phyloP scores from a whole-genome alignment of 768 basidiomycete genomes.

The Suillus clintonianus region DNA sequence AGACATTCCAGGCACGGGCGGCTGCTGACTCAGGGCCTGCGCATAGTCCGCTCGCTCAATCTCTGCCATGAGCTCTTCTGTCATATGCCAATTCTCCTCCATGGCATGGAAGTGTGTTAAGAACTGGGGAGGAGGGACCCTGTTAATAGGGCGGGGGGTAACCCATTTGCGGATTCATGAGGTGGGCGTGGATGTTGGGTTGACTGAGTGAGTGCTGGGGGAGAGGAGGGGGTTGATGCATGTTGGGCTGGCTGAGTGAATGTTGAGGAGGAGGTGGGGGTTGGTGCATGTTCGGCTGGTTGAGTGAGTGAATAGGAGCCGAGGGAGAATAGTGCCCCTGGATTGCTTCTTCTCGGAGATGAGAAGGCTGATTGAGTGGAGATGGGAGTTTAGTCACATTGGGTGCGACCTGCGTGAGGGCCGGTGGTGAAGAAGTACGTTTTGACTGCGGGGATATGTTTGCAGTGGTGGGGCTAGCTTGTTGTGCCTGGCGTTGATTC shows the following conservation, averaged over 20 bases:
- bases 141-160: conserved; percentile 70
- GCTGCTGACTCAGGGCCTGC: conserved; percentile 51
- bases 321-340: conserved; percentile 50
- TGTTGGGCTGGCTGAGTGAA: conserved; percentile 29
- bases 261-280: conserved; percentile 37
- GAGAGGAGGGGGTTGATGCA: conserved; percentile 39
- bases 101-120: conserved; percentile 53
- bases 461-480: conserved; percentile 36
- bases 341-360: conserved; percentile 28
- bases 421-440: conserved; percentile 34
- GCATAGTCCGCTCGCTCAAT: conserved; percentile 73
- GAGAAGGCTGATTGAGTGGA: conserved; percentile 26
- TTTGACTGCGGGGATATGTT: conserved; percentile 36
- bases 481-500: conserved; percentile 39
- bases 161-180: conserved; percentile 40
- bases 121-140: conserved; percentile 55
- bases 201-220: conserved; percentile 31
- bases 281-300: conserved; percentile 30
- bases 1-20: conserved; percentile 37
- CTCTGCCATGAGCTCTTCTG: conserved; percentile 68
- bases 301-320: conserved; percentile 33
- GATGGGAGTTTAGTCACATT: conserved; percentile 34
- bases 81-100: conserved; percentile 67
- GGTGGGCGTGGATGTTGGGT: conserved; percentile 29
- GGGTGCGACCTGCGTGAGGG: conserved; percentile 33